Evolutionary conservation across 2,329 filamentous ascomycete genomes (phyloP).

Genomic region (Apiospora malaysiana): DNA sequence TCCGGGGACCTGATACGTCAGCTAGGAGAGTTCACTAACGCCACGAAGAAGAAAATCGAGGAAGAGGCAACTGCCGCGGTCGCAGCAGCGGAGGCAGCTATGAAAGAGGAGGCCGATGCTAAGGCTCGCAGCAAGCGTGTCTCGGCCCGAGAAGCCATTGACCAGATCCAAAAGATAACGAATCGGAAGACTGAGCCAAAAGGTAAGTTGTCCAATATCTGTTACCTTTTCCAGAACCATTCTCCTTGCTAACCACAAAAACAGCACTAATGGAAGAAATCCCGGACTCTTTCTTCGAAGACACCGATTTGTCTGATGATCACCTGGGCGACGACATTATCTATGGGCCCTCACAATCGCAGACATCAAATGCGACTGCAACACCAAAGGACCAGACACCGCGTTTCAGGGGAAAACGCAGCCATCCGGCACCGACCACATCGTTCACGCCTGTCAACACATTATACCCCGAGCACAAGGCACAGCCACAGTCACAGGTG

Average conservation of each 20-base stretch:
- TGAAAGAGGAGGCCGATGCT: neutral
- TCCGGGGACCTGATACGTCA: neutral
- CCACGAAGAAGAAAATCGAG: neutral
- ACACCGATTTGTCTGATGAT: constrained; percentile 25
- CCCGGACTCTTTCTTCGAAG: constrained; percentile 20
- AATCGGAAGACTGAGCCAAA: constrained; percentile 25
- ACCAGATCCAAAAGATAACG: constrained; percentile 21
- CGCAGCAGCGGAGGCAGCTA: neutral
- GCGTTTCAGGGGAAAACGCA: neutral
- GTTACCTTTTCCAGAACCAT: neutral
- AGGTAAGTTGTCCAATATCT: constrained; percentile 22
- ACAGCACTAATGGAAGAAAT: constrained; percentile 9
- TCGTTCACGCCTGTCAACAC: constrained; percentile 20
- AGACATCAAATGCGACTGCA: constrained; percentile 23
- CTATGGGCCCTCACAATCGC: constrained; percentile 4
- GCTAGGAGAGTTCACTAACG: neutral
- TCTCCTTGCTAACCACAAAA: neutral
- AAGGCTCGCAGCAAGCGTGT: neutral
- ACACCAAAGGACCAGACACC: constrained; percentile 19
- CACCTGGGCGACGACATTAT: constrained; percentile 23
- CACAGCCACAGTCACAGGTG: neutral
- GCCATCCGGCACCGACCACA: neutral
- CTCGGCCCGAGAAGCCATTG: constrained; percentile 7
- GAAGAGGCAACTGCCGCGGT: neutral
- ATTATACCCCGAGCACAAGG: neutral